These are phyloP conservation scores for Ambrosia hybrid DNA, from an alignment of 140 eudicot species.

Conservation along the genomic window DNA sequence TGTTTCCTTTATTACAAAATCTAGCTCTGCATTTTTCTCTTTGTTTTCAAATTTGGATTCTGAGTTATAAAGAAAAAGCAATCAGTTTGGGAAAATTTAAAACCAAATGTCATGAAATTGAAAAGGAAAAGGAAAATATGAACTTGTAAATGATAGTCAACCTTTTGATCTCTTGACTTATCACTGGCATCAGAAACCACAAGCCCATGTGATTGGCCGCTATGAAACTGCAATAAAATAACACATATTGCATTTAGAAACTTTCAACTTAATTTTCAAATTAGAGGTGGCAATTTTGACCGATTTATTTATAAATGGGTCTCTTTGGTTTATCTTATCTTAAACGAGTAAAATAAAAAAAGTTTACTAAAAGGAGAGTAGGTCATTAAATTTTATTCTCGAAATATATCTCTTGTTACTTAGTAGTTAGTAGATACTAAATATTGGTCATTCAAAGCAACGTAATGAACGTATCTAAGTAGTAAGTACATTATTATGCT, in stretches of 20 bases:
- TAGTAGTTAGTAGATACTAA: background rate
- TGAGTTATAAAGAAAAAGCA: background rate
- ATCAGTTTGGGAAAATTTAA: slow-evolving; percentile 1
- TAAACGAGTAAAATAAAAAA: too few species aligned
- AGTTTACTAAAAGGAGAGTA: too few species aligned
- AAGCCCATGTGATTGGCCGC: slow-evolving; percentile 45
- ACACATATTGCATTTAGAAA: slow-evolving; percentile 21
- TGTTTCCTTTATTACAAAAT: slow-evolving; percentile 5
- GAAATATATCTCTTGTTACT: background rate
- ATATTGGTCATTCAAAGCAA: background rate
- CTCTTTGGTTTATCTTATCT: too few species aligned
- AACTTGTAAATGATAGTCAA: slow-evolving; percentile 16
- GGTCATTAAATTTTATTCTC: background rate
- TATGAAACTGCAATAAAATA: slow-evolving; percentile 54
- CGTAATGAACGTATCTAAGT: background rate
- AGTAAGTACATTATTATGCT: background rate
- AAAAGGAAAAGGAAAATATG: background rate
- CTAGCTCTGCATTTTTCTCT: background rate
- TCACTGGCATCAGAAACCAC: slow-evolving; percentile 92
- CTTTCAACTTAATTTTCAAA: slow-evolving; percentile 6
- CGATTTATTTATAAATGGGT: background rate
- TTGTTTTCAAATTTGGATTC: background rate
- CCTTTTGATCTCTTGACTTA: slow-evolving; percentile 95
- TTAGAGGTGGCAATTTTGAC: background rate
- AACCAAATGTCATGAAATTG: background rate